Percentiles rank a stretch among this genome's conserved stretches.
These are phyloP conservation scores for Neonectria sp. DNA, from an alignment of 2,329 filamentous ascomycete genomes.

Conservation along the genomic window DNA sequence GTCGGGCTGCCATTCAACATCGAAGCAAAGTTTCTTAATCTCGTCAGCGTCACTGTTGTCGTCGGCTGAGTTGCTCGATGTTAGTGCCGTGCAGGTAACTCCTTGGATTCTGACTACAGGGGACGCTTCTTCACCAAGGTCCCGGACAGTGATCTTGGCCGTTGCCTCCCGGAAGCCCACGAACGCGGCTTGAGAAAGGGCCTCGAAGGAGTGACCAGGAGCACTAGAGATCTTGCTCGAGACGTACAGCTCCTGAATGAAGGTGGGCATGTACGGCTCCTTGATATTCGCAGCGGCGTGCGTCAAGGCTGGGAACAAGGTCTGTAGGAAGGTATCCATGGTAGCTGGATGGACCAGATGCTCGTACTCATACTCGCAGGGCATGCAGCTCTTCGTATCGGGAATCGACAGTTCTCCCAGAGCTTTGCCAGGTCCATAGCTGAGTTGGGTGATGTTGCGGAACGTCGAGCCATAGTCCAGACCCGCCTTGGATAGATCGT, in stretches of 20 bases:
- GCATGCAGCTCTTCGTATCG: conserved; percentile 9
- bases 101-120: conserved; percentile 8
- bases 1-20: conserved; percentile 18
- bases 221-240: conserved; percentile 7
- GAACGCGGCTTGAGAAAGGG: background rate
- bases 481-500: background rate
- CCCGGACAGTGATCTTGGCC: conserved; percentile 7
- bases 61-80: background rate
- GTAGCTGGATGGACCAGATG: conserved; percentile 20
- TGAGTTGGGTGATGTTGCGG: background rate
- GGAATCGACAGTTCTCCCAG: background rate
- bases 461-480: conserved; percentile 3
- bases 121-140: background rate
- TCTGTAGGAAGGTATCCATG: conserved; percentile 20
- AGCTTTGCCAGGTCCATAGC: background rate
- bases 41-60: background rate
- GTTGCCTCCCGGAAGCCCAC: conserved; percentile 15
- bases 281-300: conserved; percentile 5
- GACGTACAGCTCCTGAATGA: conserved; percentile 13
- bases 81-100: conserved; percentile 3
- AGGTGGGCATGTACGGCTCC: conserved; percentile 17
- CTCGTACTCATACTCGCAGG: background rate
- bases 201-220: conserved; percentile 5
- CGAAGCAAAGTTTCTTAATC: conserved; percentile 23
- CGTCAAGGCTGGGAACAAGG: conserved; percentile 15